Evolutionary conservation across 1,284 basidiomycete genomes (phyloP), one percentile per base, ranked within the genome.

Genomic region (Testicularia cyperi): DNA sequence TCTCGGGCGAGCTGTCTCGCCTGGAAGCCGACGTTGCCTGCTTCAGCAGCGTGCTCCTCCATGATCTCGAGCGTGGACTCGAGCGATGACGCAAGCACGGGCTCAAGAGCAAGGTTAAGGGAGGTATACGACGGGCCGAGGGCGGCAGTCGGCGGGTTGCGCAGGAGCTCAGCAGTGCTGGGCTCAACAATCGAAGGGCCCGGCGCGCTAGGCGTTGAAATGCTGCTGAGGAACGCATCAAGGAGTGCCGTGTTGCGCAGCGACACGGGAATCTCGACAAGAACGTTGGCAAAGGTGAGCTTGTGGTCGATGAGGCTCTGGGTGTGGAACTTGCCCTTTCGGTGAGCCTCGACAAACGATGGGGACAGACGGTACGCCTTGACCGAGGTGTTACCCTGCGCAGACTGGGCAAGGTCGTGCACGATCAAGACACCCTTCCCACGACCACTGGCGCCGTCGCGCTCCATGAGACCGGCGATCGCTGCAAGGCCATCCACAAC

Each of bases 1-100:
- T 97, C 94, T 34, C 94, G 84, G 19, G 86, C 87, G 69, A 96
- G 91, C 78, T 96, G 92, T 48, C 94, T 86, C 35, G 83, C 82
- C 72, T 92, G 82, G 82, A 92, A 98, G 37, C 88, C 91, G 47
- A 96, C 83, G 77, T 96, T 96, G 58, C 90, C 74, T 6, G 70
- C 65, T 45, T 76, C 74, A 16, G 67, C 54, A 28, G 71, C 52
- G 53, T 72, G 67, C 40, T 70, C 64, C 44, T 76, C 74, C 37
- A 75, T 52, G 23, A 72, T 57, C 35, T 76, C 74, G 22, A 76
- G 62, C 21, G 72, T 74, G 24, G 69, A 54, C 52, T 76, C 74
- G 37, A 72, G 60, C 32, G 66, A 62, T 2, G 74, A 74, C 20
- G 73, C 69, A 14, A 76, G 69, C 18, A 76, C 72, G 27, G 74